Percentiles rank a stretch among this genome's conserved stretches.
phyloP scores from a whole-genome alignment of 2,329 filamentous ascomycete genomes.

The Periglandula ipomoeae region DNA sequence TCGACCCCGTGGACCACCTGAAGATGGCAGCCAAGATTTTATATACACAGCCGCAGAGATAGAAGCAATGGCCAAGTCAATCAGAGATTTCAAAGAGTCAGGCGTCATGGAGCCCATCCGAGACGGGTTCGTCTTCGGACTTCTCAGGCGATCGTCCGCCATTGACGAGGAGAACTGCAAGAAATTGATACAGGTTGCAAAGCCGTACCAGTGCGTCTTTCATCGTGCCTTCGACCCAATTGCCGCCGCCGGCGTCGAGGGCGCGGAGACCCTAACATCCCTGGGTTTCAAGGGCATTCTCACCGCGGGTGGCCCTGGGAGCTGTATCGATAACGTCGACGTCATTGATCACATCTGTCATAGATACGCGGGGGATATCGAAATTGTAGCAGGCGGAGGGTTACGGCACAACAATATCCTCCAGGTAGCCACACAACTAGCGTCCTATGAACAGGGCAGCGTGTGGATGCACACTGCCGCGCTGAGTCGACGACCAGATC shows the following conservation, averaged over 20 bases:
- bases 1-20: slow-evolving; percentile 30
- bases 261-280: slow-evolving; percentile 24
- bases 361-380: slow-evolving; percentile 21
- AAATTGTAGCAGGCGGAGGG: slow-evolving; percentile 45
- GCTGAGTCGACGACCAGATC: slow-evolving; percentile 8
- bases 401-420: slow-evolving; percentile 33
- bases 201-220: slow-evolving; percentile 38
- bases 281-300: slow-evolving; percentile 43
- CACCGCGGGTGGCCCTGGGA: slow-evolving; percentile 41
- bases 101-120: slow-evolving; percentile 27
- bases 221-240: slow-evolving; percentile 48
- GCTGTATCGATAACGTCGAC: slow-evolving; percentile 29
- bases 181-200: slow-evolving; percentile 31
- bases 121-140: slow-evolving; percentile 50
- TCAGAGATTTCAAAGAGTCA: slow-evolving; percentile 27
- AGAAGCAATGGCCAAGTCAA: slow-evolving; percentile 30
- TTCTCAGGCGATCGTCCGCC: slow-evolving; percentile 23
- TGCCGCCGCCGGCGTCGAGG: slow-evolving; percentile 16
- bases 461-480: slow-evolving; percentile 41
- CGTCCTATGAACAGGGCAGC: slow-evolving; percentile 10
- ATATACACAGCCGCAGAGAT: slow-evolving; percentile 38
- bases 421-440: slow-evolving; percentile 19
- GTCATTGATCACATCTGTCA: slow-evolving; percentile 27
- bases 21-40: slow-evolving; percentile 29
- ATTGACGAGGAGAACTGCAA: slow-evolving; percentile 33